A percentile compares a stretch with the other conserved stretches of the same genome.
Conservation (phyloP, 2,329 filamentous ascomycete genomes). For the Ophiostoma fasciatum region DNA sequence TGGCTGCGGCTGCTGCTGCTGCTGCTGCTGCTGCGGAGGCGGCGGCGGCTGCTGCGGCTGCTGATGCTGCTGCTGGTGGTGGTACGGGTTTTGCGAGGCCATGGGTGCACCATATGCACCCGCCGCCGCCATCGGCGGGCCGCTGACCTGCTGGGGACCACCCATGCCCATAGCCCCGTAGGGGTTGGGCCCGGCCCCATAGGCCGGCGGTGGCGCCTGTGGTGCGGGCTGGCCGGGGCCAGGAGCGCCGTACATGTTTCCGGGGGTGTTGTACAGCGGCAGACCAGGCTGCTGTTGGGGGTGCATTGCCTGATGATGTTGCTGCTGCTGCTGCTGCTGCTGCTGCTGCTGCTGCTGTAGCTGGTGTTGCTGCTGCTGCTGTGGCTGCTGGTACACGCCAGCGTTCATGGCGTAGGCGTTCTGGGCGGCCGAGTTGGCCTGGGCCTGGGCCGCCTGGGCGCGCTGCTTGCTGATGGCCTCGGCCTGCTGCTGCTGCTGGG, state of each 20-base stretch:
- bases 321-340: slow-evolving; percentile 18
- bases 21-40: slow-evolving; percentile 50
- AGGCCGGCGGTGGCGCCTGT: slow-evolving; percentile 47
- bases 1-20: slow-evolving; percentile 47
- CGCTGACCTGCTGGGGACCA: slow-evolving; percentile 21
- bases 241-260: slow-evolving; percentile 55
- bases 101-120: too few relatives aligned
- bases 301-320: slow-evolving; percentile 14
- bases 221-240: slow-evolving; percentile 37
- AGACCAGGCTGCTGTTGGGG: slow-evolving; percentile 23
- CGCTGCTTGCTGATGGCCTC: slow-evolving; percentile 89
- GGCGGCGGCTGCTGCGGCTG: slow-evolving; percentile 56
- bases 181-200: slow-evolving; percentile 49
- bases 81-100: slow-evolving; percentile 26
- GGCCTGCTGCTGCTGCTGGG: slow-evolving; percentile 89
- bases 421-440: slow-evolving; percentile 54
- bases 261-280: slow-evolving; percentile 55
- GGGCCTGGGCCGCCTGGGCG: slow-evolving; percentile 56
- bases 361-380: slow-evolving; percentile 34
- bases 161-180: slow-evolving; percentile 61
- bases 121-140: too few relatives aligned
- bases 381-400: slow-evolving; percentile 33
- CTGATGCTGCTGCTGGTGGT: slow-evolving; percentile 41
- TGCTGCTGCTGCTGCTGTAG: slow-evolving; percentile 31
- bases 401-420: slow-evolving; percentile 44